Evolutionary conservation across 2,329 filamentous ascomycete species (phyloP).

Genomic region (Colletotrichum ledebouriae): DNA sequence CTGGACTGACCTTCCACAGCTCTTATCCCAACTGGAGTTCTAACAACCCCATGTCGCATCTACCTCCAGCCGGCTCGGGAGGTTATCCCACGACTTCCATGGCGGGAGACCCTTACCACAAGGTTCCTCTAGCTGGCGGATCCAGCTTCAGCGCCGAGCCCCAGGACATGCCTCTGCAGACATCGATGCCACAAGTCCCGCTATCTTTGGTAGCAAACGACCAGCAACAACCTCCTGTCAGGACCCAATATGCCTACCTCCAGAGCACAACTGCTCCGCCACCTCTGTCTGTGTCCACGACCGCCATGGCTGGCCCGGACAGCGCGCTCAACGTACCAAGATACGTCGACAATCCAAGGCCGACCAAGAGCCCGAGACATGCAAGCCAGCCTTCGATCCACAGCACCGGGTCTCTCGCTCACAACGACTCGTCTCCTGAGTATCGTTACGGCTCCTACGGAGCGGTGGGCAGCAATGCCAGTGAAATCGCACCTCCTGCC

Average conservation of each 20-base stretch:
- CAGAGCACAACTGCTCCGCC: conserved; percentile 64
- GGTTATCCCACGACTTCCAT: conserved; percentile 66
- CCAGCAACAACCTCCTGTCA: conserved; percentile 61
- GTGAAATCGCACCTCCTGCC: conserved; percentile 50
- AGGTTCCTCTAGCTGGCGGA: conserved; percentile 64
- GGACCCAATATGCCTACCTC: conserved; percentile 69
- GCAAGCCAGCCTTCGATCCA: conserved; percentile 67
- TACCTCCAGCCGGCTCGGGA: conserved; percentile 60
- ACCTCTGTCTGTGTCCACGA: conserved; percentile 61
- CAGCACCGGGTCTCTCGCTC: conserved; percentile 61
- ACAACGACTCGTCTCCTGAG: conserved; percentile 64
- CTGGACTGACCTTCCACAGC: conserved; percentile 51
- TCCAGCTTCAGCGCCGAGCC: conserved; percentile 64
- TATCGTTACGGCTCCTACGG: conserved; percentile 68
- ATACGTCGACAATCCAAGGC: conserved; percentile 69
- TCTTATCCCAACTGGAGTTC: conserved; percentile 71
- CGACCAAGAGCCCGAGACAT: conserved; percentile 69
- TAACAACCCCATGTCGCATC: conserved; percentile 60
- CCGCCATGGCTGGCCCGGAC: conserved; percentile 54
- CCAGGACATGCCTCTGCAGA: conserved; percentile 66
- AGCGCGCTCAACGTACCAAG: conserved; percentile 66
- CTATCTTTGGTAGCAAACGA: conserved; percentile 64
- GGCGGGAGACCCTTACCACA: conserved; percentile 65
- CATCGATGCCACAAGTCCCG: conserved; percentile 67
- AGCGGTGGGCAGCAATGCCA: conserved; percentile 50